Base-by-base conservation (phyloP, 768 basidiomycete genomes). In the Xerocomus brunneocitrinus region DNA sequence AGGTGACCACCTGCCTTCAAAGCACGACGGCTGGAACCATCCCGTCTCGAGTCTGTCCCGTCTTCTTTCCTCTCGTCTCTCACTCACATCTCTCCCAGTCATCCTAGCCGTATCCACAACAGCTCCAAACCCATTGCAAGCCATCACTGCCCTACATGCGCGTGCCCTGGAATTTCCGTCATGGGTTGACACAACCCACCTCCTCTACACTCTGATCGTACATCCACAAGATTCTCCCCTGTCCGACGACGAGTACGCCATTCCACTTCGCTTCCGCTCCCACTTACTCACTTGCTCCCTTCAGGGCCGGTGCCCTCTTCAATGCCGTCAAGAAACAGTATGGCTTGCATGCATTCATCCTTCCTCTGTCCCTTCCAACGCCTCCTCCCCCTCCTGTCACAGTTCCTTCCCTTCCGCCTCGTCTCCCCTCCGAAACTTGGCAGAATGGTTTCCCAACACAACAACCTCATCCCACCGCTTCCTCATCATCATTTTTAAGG, bases 311-410 rank as follows among this genome's bases (percentile, higher is more conserved):
- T 34, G 88, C 91, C 10, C 76, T 93, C 13, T 87, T 84, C 67
- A 93, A 92, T 60, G 91, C 90, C 2, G 84, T 89, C 52, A 93
- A 89, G 77, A 91, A 89, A 67, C 90, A 91, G 65, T 88, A 81
- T 68, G 90, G 89, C 14, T 72, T 91, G 13, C 84, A 92, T 63
- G 81, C 80, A 47, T 88, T 85, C 66, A 75, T 93, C 10, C 79
- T 93, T 34, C 66, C 80, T 13, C 73, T 93, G 3, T 66, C 70
- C 25, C 71, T 90, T 25, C 87, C 86, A 12, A 78, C 74, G 7
- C 77, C 83, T 10, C 79, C 81, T 0, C 87, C 88, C 0, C 69
- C 81, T 13, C 82, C 87, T 8, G 80, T 91, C 4, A 79, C 84
- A 0, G 80, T 89, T 1, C 87, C 87, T 12, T 71, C 80, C 16